These are phyloP conservation scores for Phytophthora pinifolia DNA, from an alignment of 352 stramenopile genomes.

Conservation along the genomic window DNA sequence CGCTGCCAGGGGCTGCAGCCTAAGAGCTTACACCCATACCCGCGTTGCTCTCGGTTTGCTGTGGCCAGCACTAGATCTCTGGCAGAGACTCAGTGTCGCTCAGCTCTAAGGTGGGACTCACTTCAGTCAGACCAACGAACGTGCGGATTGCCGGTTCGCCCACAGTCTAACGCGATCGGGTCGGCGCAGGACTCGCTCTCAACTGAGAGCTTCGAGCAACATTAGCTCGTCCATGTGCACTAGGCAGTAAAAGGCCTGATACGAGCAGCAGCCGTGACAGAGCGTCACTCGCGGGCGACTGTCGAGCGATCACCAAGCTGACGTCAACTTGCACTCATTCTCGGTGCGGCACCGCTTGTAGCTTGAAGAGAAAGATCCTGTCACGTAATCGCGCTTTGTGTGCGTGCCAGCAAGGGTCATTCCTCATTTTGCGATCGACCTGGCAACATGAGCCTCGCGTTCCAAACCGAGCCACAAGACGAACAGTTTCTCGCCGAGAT, in stretches of 20 bases:
- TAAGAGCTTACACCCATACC: too few relatives aligned
- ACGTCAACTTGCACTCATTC: conserved; percentile 22
- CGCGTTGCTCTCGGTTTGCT: neutral
- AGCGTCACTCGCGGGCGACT: conserved; percentile 6
- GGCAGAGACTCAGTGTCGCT: too few relatives aligned
- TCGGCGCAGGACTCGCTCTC: too few relatives aligned
- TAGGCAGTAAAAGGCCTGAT: too few relatives aligned
- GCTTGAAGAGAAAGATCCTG: neutral
- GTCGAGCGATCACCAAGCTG: conserved; percentile 5
- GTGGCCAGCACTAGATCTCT: too few relatives aligned
- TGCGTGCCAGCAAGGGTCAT: conserved; percentile 2
- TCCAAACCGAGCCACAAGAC: conserved; percentile 1
- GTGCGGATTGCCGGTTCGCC: too few relatives aligned
- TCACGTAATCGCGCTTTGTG: conserved; percentile 3
- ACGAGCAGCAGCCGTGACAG: neutral
- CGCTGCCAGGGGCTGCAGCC: too few relatives aligned
- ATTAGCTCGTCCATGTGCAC: too few relatives aligned
- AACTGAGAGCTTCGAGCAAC: too few relatives aligned
- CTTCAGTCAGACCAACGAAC: neutral
- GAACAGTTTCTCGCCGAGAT: conserved; percentile 25
- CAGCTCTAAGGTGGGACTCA: too few relatives aligned
- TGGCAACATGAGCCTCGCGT: conserved; percentile 7
- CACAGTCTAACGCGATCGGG: neutral
- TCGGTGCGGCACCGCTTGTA: neutral
- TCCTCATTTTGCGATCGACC: conserved; percentile 8